Conservation (phyloP, 2,329 filamentous ascomycete species). For the Penicillium sp. region DNA sequence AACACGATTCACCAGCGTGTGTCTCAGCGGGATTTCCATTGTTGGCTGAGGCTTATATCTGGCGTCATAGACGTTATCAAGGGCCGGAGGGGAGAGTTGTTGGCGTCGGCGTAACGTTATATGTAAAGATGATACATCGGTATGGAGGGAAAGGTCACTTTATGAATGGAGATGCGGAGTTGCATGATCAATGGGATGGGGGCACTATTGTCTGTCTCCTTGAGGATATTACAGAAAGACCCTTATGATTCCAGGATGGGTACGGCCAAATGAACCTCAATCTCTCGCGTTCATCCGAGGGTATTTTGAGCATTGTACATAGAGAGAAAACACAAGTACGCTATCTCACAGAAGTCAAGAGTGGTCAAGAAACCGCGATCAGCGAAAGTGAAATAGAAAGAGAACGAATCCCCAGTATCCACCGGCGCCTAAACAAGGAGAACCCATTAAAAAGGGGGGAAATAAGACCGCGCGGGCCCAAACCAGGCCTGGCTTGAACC, state of each 20-base stretch:
- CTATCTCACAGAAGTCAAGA: constrained; percentile 24
- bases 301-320: constrained; percentile 43
- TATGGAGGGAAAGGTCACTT: background rate
- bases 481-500: background rate
- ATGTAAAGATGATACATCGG: background rate
- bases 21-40: no score
- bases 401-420: constrained; percentile 16
- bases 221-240: background rate
- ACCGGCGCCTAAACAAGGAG: constrained; percentile 23
- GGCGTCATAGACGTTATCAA: background rate
- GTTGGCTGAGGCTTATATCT: background rate
- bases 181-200: background rate
- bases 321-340: constrained; percentile 20
- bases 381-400: constrained; percentile 3
- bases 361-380: constrained; percentile 7
- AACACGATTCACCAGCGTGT: background rate
- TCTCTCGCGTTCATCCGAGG: constrained; percentile 31
- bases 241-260: background rate
- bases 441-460: constrained; percentile 7
- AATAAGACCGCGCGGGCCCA: background rate
- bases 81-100: background rate
- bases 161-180: background rate
- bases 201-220: background rate
- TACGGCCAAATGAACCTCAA: constrained; percentile 1
- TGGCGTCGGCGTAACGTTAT: background rate